Evolutionary conservation across 1,284 basidiomycete genomes (phyloP).

Genomic region (Xerocomus amazonicus): DNA sequence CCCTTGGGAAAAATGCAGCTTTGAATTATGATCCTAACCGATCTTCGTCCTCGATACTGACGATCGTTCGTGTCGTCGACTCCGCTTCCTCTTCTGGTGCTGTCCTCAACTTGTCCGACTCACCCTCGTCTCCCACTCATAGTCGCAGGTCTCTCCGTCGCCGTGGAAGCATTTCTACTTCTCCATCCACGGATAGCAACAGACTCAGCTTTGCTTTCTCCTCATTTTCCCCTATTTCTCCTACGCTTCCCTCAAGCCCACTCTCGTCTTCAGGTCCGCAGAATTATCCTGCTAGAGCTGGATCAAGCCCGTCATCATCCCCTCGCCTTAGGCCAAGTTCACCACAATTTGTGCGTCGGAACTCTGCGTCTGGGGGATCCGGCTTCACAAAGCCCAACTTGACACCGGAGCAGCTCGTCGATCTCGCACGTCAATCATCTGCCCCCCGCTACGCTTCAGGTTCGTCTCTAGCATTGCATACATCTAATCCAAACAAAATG

Average conservation of each 20-base stretch:
- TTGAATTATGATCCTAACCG: slow-evolving; percentile 52
- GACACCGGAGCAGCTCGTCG: slow-evolving; percentile 63
- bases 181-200: slow-evolving; percentile 31
- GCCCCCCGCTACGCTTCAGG: slow-evolving; percentile 38
- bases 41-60: slow-evolving; percentile 60
- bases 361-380: slow-evolving; percentile 27
- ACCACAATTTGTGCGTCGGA: slow-evolving; percentile 36
- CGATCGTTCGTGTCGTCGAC: slow-evolving; percentile 62
- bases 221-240: slow-evolving; percentile 44
- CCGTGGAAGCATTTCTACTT: slow-evolving; percentile 26
- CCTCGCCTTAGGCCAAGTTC: slow-evolving; percentile 47
- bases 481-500: slow-evolving; percentile 13
- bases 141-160: slow-evolving; percentile 29
- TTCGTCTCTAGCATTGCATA: slow-evolving; percentile 19
- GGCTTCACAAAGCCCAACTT: slow-evolving; percentile 42
- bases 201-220: slow-evolving; percentile 66
- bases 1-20: slow-evolving; percentile 50
- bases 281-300: slow-evolving; percentile 9
- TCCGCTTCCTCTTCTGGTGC: slow-evolving; percentile 7
- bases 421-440: slow-evolving; percentile 60
- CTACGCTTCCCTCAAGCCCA: slow-evolving; percentile 16
- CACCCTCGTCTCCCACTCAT: slow-evolving; percentile 27
- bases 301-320: slow-evolving; percentile 38
- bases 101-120: slow-evolving; percentile 28
- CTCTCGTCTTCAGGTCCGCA: slow-evolving; percentile 14